Conservation (phyloP, 805 yeast genomes). For the Metschnikowia orientalis region DNA sequence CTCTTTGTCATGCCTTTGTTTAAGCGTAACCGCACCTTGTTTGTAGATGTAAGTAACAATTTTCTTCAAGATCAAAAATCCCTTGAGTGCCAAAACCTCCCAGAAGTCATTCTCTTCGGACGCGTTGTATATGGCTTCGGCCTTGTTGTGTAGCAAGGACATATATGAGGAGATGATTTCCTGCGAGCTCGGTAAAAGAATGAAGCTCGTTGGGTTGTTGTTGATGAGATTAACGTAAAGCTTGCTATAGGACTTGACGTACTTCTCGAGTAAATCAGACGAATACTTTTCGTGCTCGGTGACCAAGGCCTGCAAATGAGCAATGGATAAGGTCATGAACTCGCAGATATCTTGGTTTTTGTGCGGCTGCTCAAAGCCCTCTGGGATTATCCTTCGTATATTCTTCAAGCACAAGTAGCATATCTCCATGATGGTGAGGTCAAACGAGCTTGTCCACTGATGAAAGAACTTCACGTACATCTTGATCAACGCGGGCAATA, state of each 20-base stretch:
- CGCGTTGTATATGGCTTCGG: slow-evolving; percentile 57
- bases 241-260: slow-evolving; percentile 71
- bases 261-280: slow-evolving; percentile 57
- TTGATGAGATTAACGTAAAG: slow-evolving; percentile 57
- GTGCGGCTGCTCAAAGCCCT: slow-evolving; percentile 71
- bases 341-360: slow-evolving; percentile 54
- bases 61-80: slow-evolving; percentile 59
- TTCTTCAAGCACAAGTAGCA: slow-evolving; percentile 77
- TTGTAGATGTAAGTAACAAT: slow-evolving; percentile 58
- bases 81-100: slow-evolving; percentile 68
- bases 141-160: slow-evolving; percentile 57
- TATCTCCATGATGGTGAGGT: slow-evolving; percentile 59
- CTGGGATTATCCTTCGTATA: slow-evolving; percentile 66
- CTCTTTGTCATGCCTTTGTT: slow-evolving; percentile 58
- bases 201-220: slow-evolving; percentile 64
- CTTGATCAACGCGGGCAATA: slow-evolving; percentile 56
- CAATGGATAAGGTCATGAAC: slow-evolving; percentile 52
- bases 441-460: slow-evolving; percentile 52
- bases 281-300: slow-evolving; percentile 47
- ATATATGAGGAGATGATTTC: slow-evolving; percentile 60
- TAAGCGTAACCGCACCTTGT: slow-evolving; percentile 63
- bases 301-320: slow-evolving; percentile 57
- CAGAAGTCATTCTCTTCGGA: slow-evolving; percentile 60
- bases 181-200: slow-evolving; percentile 59
- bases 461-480: slow-evolving; percentile 58